Evolutionary conservation across 139 green algal genomes (phyloP).

Genomic region (Chlorella sp.): DNA sequence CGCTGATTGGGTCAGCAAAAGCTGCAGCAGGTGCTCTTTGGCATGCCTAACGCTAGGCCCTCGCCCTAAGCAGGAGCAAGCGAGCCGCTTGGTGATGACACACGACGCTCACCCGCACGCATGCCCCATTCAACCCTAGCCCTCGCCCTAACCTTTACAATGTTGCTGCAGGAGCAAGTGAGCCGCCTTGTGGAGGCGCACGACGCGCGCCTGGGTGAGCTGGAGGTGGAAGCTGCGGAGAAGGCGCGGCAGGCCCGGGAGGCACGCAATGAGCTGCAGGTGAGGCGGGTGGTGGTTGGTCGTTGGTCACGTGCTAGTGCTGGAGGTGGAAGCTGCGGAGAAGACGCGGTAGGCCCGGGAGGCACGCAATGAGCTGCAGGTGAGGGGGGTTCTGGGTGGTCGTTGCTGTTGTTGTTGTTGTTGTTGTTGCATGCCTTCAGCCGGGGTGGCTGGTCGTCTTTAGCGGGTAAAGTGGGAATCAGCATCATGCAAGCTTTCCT

Average conservation of each 20-base stretch:
- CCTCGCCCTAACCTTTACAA: too few relatives aligned
- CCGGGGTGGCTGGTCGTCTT: too few relatives aligned
- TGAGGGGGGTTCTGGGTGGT: too few relatives aligned
- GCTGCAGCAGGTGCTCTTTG: neutral
- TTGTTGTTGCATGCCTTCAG: too few relatives aligned
- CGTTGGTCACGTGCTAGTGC: too few relatives aligned
- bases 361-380: conserved; percentile 4
- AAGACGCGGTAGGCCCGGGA: conserved; percentile 4
- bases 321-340: conserved; percentile 2
- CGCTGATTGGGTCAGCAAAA: too few relatives aligned
- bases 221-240: conserved; percentile 2
- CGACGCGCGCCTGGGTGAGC: conserved; percentile 3
- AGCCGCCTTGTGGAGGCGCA: conserved; percentile 9
- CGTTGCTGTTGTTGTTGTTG: too few relatives aligned
- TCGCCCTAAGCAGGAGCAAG: too few relatives aligned
- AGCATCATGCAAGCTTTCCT: too few relatives aligned
- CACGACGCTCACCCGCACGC: neutral
- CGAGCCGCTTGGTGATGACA: too few relatives aligned
- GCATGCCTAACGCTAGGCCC: neutral
- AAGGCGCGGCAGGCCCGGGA: conserved; percentile 5
- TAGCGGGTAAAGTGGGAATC: too few relatives aligned
- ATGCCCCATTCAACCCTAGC: neutral
- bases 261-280: conserved; percentile 4
- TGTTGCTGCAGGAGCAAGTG: conserved; percentile 19
- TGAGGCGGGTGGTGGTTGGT: too few relatives aligned